These are phyloP conservation scores for Ophiostoma quercus DNA, from an alignment of 2,329 filamentous ascomycete genomes.

Conservation along the genomic window DNA sequence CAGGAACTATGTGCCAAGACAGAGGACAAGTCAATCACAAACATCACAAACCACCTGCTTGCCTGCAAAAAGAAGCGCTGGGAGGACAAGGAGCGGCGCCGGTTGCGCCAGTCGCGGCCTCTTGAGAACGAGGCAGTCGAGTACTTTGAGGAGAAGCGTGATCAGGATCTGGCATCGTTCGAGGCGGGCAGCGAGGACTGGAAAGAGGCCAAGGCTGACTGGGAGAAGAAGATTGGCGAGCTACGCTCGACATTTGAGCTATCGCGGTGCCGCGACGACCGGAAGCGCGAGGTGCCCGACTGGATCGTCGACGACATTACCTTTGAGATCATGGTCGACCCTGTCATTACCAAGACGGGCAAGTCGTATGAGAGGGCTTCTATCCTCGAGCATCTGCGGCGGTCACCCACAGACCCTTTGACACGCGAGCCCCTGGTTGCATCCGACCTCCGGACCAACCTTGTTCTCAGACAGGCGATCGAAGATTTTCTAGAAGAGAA, in stretches of 20 bases:
- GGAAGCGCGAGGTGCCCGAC: slow-evolving; percentile 61
- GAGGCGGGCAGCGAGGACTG: slow-evolving; percentile 44
- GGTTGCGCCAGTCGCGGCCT: slow-evolving; percentile 50
- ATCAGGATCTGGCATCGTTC: slow-evolving; percentile 31
- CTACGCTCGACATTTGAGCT: slow-evolving; percentile 49
- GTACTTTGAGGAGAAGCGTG: slow-evolving; percentile 45
- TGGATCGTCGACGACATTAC: slow-evolving; percentile 73
- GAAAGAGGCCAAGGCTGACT: slow-evolving; percentile 45
- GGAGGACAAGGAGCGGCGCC: slow-evolving; percentile 64
- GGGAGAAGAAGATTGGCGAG: slow-evolving; percentile 41
- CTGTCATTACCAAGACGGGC: slow-evolving; percentile 72
- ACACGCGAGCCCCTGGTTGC: slow-evolving; percentile 68
- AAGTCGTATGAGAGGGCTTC: slow-evolving; percentile 85
- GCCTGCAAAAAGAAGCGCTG: slow-evolving; percentile 80
- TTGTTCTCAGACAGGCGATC: slow-evolving; percentile 64
- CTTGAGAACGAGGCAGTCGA: slow-evolving; percentile 57
- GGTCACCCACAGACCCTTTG: slow-evolving; percentile 71
- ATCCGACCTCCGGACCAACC: slow-evolving; percentile 72
- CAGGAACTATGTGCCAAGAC: slow-evolving; percentile 61
- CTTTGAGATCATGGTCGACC: slow-evolving; percentile 69
- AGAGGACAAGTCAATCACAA: slow-evolving; percentile 61
- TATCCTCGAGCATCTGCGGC: slow-evolving; percentile 78
- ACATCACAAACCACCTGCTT: slow-evolving; percentile 69
- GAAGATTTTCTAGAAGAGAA: slow-evolving; percentile 78
- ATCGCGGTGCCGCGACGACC: slow-evolving; percentile 42